These are phyloP conservation scores for Pichia sp. DNA, from an alignment of 1,139 yeast genomes.

Conservation along the genomic window DNA sequence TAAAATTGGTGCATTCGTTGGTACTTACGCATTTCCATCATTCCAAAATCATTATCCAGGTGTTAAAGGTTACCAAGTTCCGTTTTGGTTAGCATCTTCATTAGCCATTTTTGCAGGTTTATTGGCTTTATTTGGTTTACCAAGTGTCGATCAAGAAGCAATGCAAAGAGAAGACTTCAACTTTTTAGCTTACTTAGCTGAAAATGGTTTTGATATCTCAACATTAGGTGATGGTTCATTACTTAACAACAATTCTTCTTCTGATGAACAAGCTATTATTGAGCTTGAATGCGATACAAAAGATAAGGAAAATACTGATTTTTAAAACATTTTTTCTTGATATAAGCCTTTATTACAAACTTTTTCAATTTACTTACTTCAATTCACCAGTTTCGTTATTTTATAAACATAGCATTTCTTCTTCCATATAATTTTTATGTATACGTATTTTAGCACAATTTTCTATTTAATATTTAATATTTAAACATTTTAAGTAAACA, in stretches of 20 bases:
- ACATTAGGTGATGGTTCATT: conserved; percentile 38
- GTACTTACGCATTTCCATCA: conserved; percentile 77
- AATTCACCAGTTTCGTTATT: no score
- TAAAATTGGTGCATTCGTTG: conserved; percentile 88
- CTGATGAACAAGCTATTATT: conserved; percentile 7
- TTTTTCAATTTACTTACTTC: no score
- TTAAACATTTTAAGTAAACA: neutral
- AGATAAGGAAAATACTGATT: neutral
- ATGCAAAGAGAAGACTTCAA: conserved; percentile 69
- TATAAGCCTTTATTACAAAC: no score
- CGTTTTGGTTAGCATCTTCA: conserved; percentile 77
- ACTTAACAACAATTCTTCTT: conserved; percentile 9
- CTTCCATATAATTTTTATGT: neutral
- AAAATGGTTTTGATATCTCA: conserved; percentile 52
- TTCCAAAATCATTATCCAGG: conserved; percentile 35
- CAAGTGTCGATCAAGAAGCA: conserved; percentile 78
- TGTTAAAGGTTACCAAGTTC: conserved; percentile 45
- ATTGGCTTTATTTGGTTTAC: conserved; percentile 65
- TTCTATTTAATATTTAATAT: no score
- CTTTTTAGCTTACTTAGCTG: conserved; percentile 57
- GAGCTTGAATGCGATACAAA: conserved; percentile 1
- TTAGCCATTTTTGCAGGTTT: conserved; percentile 68
- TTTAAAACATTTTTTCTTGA: neutral
- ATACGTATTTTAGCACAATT: neutral
- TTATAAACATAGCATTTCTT: no score